These are phyloP conservation scores for Gymnopilus dilepis DNA, from an alignment of 768 basidiomycete genomes.

Conservation along the genomic window DNA sequence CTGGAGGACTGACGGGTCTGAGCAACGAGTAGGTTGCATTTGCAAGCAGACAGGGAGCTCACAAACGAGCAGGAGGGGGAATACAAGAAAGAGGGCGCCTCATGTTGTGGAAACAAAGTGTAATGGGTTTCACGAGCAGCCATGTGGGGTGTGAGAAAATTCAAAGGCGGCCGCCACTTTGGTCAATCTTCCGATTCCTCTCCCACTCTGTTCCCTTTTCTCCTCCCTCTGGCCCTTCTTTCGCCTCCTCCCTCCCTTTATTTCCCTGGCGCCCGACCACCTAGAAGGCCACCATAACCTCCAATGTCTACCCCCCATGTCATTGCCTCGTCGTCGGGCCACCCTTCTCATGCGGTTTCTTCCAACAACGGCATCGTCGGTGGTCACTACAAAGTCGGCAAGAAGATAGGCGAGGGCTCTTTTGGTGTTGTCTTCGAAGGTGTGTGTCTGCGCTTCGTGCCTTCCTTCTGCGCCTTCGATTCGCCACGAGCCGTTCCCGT, in stretches of 20 bases:
- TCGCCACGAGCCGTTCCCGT: background rate
- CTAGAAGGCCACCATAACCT: conserved; percentile 24
- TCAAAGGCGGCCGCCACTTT: conserved; percentile 31
- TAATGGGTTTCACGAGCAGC: conserved; percentile 6
- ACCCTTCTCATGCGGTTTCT: conserved; percentile 66
- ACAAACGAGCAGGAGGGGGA: background rate
- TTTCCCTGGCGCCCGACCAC: conserved; percentile 21
- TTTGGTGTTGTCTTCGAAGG: conserved; percentile 99
- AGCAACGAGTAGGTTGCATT: background rate
- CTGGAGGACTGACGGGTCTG: background rate
- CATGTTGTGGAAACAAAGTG: conserved; percentile 8
- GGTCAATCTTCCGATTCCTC: conserved; percentile 31
- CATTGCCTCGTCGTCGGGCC: conserved; percentile 78
- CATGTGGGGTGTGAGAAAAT: conserved; percentile 32
- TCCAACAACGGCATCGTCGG: conserved; percentile 80
- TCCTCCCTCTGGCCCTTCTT: conserved; percentile 26
- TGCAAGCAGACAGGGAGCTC: background rate
- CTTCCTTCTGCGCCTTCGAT: background rate
- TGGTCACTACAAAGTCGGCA: conserved; percentile 86
- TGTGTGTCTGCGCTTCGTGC: conserved; percentile 38
- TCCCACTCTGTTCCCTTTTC: conserved; percentile 27
- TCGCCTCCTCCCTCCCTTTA: conserved; percentile 24
- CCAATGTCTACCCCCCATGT: conserved; percentile 84
- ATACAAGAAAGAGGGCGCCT: background rate
- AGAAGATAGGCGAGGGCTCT: conserved; percentile 99